These are phyloP conservation scores for Fusarium virguliforme DNA, from an alignment of 2,329 filamentous ascomycete species.

Conservation along the genomic window DNA sequence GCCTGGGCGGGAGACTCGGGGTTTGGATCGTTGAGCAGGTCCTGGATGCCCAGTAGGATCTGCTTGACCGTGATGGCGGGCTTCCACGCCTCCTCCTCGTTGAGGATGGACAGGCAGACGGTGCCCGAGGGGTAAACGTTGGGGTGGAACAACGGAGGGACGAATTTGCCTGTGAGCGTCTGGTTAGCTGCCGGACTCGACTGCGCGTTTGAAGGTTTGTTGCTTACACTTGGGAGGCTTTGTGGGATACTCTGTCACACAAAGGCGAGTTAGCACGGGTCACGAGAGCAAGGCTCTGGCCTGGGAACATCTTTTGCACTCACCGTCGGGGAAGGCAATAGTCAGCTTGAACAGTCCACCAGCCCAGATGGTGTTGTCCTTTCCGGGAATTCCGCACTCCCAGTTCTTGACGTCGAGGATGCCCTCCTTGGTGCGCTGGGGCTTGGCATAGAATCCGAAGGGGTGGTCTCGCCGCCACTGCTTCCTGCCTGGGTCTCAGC, in stretches of 20 bases:
- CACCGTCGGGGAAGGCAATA: slow-evolving; percentile 93
- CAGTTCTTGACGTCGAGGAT: slow-evolving; percentile 93
- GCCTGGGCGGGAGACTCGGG: slow-evolving; percentile 97
- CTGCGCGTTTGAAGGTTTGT: background rate
- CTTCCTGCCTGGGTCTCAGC: slow-evolving; percentile 73
- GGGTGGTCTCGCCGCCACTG: slow-evolving; percentile 98
- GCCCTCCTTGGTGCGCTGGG: slow-evolving; percentile 83
- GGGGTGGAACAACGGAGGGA: slow-evolving; percentile 95
- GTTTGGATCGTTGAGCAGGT: slow-evolving; percentile 95
- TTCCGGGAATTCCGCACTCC: slow-evolving; percentile 97
- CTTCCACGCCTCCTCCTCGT: slow-evolving; percentile 99
- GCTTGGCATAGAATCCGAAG: slow-evolving; percentile 96
- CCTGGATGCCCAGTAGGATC: slow-evolving; percentile 95
- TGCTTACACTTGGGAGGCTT: slow-evolving; percentile 97
- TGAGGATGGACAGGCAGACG: slow-evolving; percentile 95
- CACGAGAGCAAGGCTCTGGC: slow-evolving; percentile 10
- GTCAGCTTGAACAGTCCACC: slow-evolving; percentile 97
- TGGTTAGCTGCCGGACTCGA: slow-evolving; percentile 17
- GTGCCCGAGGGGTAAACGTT: slow-evolving; percentile 99
- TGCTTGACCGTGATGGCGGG: slow-evolving; percentile 99
- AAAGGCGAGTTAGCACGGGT: slow-evolving; percentile 32
- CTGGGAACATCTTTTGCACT: slow-evolving; percentile 51
- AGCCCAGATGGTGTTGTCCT: slow-evolving; percentile 97
- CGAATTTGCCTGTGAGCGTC: slow-evolving; percentile 84
- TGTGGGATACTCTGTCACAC: slow-evolving; percentile 87